phyloP scores from a whole-genome alignment of 2,329 filamentous ascomycete species.

The Emmonsiellopsis sp. region DNA sequence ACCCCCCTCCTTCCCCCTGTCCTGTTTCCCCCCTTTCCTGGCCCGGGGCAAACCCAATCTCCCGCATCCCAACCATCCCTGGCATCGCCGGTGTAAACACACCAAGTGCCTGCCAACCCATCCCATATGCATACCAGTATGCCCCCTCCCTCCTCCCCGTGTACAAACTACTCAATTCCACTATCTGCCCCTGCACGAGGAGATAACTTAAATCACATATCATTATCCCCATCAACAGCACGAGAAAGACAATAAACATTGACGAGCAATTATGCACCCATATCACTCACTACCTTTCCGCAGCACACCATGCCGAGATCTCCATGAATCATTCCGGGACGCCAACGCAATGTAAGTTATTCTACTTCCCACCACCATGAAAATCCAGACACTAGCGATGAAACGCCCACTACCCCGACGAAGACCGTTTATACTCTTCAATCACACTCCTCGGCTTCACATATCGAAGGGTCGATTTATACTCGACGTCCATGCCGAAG shows the following conservation, averaged over 20 bases:
- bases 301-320: not conserved
- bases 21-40: too few relatives aligned
- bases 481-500: constrained; percentile 23
- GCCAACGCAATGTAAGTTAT: too few relatives aligned
- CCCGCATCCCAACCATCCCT: too few relatives aligned
- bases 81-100: too few relatives aligned
- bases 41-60: too few relatives aligned
- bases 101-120: too few relatives aligned
- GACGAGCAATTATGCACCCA: not conserved
- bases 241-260: not conserved
- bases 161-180: not conserved
- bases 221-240: not conserved
- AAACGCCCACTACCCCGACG: too few relatives aligned
- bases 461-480: constrained; percentile 16
- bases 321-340: too few relatives aligned
- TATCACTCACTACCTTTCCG: not conserved
- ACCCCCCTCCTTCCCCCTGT: too few relatives aligned
- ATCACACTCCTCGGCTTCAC: constrained; percentile 18
- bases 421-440: constrained; percentile 14
- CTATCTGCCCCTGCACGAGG: not conserved
- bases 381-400: too few relatives aligned
- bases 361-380: too few relatives aligned
- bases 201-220: not conserved
- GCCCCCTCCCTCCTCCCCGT: not conserved
- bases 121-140: not conserved